Evolutionary conservation across 495 filamentous ascomycete species (phyloP).

Genomic region (Penicillium subrubescens): DNA sequence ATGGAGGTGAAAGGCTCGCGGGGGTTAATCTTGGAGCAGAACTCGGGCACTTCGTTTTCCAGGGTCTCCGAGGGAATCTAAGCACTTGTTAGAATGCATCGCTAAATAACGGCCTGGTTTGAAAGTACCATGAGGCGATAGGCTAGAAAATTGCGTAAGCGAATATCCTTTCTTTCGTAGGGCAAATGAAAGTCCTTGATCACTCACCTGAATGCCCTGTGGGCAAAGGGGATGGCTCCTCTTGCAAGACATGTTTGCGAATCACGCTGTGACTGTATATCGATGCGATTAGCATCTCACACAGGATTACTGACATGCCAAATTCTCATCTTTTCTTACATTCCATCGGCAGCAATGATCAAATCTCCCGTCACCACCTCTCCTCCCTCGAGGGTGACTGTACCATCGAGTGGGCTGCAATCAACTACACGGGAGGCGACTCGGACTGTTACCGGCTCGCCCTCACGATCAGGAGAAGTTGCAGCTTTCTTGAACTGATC

Average conservation of each 20-base stretch:
- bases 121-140: slow-evolving; percentile 33
- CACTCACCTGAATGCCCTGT: slow-evolving; percentile 29
- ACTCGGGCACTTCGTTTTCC: slow-evolving; percentile 23
- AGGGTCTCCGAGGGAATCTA: slow-evolving; percentile 23
- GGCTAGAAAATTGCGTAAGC: slow-evolving; percentile 9
- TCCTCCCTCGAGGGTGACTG: slow-evolving; percentile 28
- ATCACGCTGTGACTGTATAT: slow-evolving; percentile 20
- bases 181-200: not conserved
- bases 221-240: slow-evolving; percentile 11
- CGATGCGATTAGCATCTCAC: not conserved
- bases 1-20: slow-evolving; percentile 26
- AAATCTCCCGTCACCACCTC: slow-evolving; percentile 27
- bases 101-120: no score
- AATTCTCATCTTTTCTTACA: no score
- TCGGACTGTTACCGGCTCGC: slow-evolving; percentile 21
- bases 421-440: slow-evolving; percentile 17
- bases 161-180: not conserved
- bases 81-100: not conserved
- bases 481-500: slow-evolving; percentile 22
- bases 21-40: slow-evolving; percentile 29
- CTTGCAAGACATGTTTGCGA: slow-evolving; percentile 16
- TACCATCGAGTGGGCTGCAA: slow-evolving; percentile 23
- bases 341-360: slow-evolving; percentile 54
- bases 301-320: no score
- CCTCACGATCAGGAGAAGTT: slow-evolving; percentile 14